Evolutionary conservation across 352 stramenopile genomes (phyloP), one percentile per base, ranked within the genome.

Genomic region (Globisporangium perplexum): DNA sequence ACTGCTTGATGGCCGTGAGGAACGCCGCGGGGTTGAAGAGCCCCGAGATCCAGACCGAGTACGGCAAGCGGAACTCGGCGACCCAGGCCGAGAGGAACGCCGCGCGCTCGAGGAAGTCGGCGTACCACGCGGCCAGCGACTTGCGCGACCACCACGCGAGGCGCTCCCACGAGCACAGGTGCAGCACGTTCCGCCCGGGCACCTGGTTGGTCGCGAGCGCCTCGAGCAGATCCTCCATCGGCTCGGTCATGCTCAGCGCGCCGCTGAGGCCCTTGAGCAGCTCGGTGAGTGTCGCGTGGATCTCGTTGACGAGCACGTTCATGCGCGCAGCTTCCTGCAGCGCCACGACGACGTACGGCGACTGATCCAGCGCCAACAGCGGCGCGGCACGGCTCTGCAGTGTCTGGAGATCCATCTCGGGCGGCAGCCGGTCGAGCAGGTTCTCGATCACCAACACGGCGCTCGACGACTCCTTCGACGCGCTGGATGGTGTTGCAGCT

Each of bases 141-240:
- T 96, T 96, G 30, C 83, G 72, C 7, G 85, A 96, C 57, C 74
- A 88, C 84, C 86, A 97, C 14, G 88, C 86, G n/a, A 72, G 65
- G 46, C 66, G 62, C 41, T 93, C 82, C 82, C 82, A 91, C 23
- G 77, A 90, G 35, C 80, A 92, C 50, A 74, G 66, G 49, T 90
- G 77, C 30, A 92, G 42, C 1, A 83, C 50, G 53, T 92, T 90
- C 17, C 82, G 74, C 0, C 81, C 83, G 5, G 83, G 83, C 2
- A 93, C 83, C 69, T 92, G 79, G 41, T 90, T 86, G 45, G 83
- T 61, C 23, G 70, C 65, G 1, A 93, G 66, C 18, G 83, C 74
- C 1, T 70, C 59, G 22, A 81, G 68, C 0, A 97, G 67, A 42
- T 96, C 85, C 43, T 97, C 90, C 86, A 97, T 96, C 10, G 75